Base-by-base conservation (phyloP, 192 early-diverging fungal genomes). In the Coemansia sp. region DNA sequence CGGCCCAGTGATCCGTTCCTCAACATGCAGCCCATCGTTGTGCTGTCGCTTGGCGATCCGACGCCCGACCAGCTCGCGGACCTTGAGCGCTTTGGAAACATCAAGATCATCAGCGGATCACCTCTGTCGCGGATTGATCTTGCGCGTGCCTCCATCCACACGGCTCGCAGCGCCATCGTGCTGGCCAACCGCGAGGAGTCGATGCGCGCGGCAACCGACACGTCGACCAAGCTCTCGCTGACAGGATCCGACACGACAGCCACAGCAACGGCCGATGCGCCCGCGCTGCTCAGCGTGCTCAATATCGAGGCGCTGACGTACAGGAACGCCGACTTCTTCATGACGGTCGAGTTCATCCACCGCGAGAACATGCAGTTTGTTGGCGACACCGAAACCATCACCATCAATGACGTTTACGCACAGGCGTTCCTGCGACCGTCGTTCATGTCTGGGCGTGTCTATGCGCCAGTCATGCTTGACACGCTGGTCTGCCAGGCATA, bases 311-410 rank as follows among this genome's bases (percentile, higher is more conserved):
- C 84, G 37, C 71, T 88, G 63, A 71, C 82, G 18, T 72, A 72
- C 39, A 56, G 67, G 15, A 73, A 63, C 59, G 36, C 70, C 0
- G 82, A 76, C 45, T 87, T 87, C 52, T 90, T 91, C 80, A 76
- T 90, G 58, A 87, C 85, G 22, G 86, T 90, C 54, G 91, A 92
- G 78, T 90, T 91, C 68, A 79, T 88, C 54, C 85, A 90, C 67
- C 79, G 77, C 70, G 87, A 92, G 67, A 91, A 89, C 68, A 89
- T 90, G 80, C 90, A 92, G 77, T 87, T 91, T 66, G 85, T 92
- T 46, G 90, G 91, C 32, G 83, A 88, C 52, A 85, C 80, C 21
- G 86, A 86, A 63, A 82, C 83, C 5, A 70, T 85, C n/a, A 76
- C 75, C 37, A 84, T 82, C 68, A 74, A 85, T 61, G 86, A 87